A percentile compares a stretch with the other conserved stretches of the same genome.
These are phyloP conservation scores for sweet orange (Citrus sinensis) DNA, from an alignment of 345 rosid species.

Conservation along the genomic window DVS_A1.0 CM039164.1:25536501-25537000, in stretches of 20 bases:
- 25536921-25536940: too few species aligned
- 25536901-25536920: slow-evolving; percentile 72
- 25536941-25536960: too few species aligned
- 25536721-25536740: slow-evolving; percentile 60
- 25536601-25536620: slow-evolving; percentile 66
- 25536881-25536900: slow-evolving; percentile 77
- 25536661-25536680: background rate
- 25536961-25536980: too few species aligned
- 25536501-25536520: background rate
- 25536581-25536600: slow-evolving; percentile 77
- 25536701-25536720: slow-evolving; percentile 47
- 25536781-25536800: slow-evolving; percentile 91
- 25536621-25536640: background rate
- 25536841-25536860: slow-evolving; percentile 57
- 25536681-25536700: slow-evolving; percentile 51
- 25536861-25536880: slow-evolving; percentile 71
- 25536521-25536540: slow-evolving; percentile 47
- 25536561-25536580: slow-evolving; percentile 94
- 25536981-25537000: too few species aligned
- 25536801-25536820: slow-evolving; percentile 74
- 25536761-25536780: slow-evolving; percentile 67
- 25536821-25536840: slow-evolving; percentile 82
- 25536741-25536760: slow-evolving; percentile 74
- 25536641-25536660: background rate
- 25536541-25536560: slow-evolving; percentile 96